Evolutionary conservation across 2,329 filamentous ascomycete species (phyloP).

Genomic region (Exophiala sideris): DNA sequence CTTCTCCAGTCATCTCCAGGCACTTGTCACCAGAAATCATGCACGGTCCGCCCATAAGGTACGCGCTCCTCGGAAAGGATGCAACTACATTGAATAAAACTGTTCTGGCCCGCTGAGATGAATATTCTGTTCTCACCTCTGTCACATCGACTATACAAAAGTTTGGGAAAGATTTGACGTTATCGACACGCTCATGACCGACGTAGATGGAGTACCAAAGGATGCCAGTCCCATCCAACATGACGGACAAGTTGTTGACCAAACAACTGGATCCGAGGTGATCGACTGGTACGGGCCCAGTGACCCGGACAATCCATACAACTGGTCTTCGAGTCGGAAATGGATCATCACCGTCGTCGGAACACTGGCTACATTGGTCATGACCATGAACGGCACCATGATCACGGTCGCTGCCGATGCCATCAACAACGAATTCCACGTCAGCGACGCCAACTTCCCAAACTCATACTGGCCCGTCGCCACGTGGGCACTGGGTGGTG

Average conservation of each 20-base stretch:
- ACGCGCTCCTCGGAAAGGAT: not conserved
- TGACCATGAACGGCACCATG: slow-evolving; percentile 38
- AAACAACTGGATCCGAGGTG: not conserved
- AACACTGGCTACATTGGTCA: slow-evolving; percentile 34
- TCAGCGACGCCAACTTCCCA: slow-evolving; percentile 36
- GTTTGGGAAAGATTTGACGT: no score
- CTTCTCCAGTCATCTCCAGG: slow-evolving; percentile 10
- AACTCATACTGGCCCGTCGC: slow-evolving; percentile 42
- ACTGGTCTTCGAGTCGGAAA: slow-evolving; percentile 37
- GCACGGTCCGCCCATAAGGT: not conserved
- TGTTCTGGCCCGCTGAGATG: not conserved
- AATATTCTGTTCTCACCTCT: not conserved
- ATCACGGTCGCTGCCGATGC: slow-evolving; percentile 37
- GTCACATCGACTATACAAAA: not conserved
- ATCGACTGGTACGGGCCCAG: slow-evolving; percentile 32
- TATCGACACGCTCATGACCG: slow-evolving; percentile 1
- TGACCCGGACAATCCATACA: slow-evolving; percentile 39
- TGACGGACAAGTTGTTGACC: not conserved
- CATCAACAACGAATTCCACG: slow-evolving; percentile 32
- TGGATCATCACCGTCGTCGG: slow-evolving; percentile 34
- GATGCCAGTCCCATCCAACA: slow-evolving; percentile 4
- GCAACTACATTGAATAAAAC: not conserved
- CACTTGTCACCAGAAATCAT: slow-evolving; percentile 4
- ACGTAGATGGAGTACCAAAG: slow-evolving; percentile 3
- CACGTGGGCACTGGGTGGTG: slow-evolving; percentile 43